Conservation (phyloP, 108 stramenopile species). For the Pseudonitzschia pungens region DNA sequence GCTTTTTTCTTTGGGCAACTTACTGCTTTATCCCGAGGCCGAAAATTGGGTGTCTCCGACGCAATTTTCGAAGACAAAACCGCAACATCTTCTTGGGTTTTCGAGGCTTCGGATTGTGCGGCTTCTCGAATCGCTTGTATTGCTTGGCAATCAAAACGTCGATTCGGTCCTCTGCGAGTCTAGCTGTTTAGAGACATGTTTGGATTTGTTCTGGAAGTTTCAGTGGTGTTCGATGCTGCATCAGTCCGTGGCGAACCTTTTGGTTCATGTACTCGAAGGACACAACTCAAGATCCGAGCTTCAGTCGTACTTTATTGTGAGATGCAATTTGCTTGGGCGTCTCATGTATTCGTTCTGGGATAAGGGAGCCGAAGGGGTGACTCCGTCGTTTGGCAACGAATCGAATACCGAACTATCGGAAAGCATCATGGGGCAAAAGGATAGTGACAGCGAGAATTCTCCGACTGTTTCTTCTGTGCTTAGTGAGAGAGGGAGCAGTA, state of each 20-base stretch:
- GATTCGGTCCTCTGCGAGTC: constrained; percentile 69
- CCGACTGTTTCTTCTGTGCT: constrained; percentile 29
- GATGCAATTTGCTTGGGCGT: constrained; percentile 79
- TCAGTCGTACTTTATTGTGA: constrained; percentile 80
- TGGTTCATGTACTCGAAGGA: constrained; percentile 91
- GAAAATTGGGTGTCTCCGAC: constrained; percentile 59
- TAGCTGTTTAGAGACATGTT: constrained; percentile 70
- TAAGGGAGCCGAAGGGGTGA: background rate
- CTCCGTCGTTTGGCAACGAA: background rate
- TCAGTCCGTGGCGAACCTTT: constrained; percentile 88
- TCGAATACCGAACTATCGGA: constrained; percentile 10
- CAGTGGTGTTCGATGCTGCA: constrained; percentile 95
- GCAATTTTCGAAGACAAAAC: constrained; percentile 58
- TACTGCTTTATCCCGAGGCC: constrained; percentile 53
- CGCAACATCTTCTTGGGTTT: constrained; percentile 68
- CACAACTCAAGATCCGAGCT: constrained; percentile 66
- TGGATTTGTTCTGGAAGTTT: constrained; percentile 94
- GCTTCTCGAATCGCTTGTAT: constrained; percentile 78
- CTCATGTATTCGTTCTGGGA: constrained; percentile 84
- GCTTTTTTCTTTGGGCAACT: constrained; percentile 39
- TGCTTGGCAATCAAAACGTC: constrained; percentile 66
- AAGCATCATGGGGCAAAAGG: constrained; percentile 12
- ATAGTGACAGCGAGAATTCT: background rate
- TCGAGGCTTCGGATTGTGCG: constrained; percentile 81
- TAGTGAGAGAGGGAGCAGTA: constrained; percentile 29